These are phyloP conservation scores for Aspergillus biplanus DNA, from an alignment of 495 filamentous ascomycete genomes.

Conservation along the genomic window DNA sequence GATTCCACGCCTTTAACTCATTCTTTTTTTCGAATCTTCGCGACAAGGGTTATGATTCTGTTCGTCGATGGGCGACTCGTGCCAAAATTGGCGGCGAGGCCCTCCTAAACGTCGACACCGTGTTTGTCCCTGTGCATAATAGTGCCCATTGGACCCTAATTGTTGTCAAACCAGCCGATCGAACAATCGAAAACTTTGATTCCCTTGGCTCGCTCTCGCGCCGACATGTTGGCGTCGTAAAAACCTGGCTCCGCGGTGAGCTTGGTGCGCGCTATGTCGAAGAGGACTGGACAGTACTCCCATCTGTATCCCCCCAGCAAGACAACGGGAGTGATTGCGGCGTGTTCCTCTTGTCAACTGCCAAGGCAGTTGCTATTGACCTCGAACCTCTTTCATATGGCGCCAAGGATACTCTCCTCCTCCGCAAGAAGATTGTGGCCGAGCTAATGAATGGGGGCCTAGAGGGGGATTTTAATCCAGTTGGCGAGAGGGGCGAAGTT, in stretches of 20 bases:
- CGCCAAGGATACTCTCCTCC: slow-evolving; percentile 56
- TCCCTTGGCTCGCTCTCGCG: slow-evolving; percentile 55
- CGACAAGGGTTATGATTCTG: slow-evolving; percentile 52
- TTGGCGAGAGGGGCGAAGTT: slow-evolving; percentile 21
- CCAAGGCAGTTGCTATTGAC: slow-evolving; percentile 67
- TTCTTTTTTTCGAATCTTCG: slow-evolving; percentile 69
- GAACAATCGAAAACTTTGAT: slow-evolving; percentile 76
- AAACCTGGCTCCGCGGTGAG: slow-evolving; percentile 61
- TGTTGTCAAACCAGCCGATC: slow-evolving; percentile 64
- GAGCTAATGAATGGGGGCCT: slow-evolving; percentile 72
- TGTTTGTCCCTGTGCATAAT: slow-evolving; percentile 64
- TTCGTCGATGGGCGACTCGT: slow-evolving; percentile 58
- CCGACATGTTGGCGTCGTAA: slow-evolving; percentile 42
- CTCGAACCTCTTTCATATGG: slow-evolving; percentile 64
- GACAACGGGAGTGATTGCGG: slow-evolving; percentile 79
- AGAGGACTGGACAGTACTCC: slow-evolving; percentile 63
- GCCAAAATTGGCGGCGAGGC: slow-evolving; percentile 57
- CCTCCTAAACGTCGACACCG: slow-evolving; percentile 59
- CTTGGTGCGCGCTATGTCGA: slow-evolving; percentile 59
- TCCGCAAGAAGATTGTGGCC: slow-evolving; percentile 68
- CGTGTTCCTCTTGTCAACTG: slow-evolving; percentile 76
- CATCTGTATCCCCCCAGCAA: slow-evolving; percentile 57
- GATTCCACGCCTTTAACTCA: slow-evolving; percentile 69
- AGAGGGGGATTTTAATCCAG: slow-evolving; percentile 45
- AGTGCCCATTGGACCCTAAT: slow-evolving; percentile 64